These are phyloP conservation scores for Globomyces sp. DNA, from an alignment of 371 early-diverging fungal genomes.

Conservation along the genomic window DNA sequence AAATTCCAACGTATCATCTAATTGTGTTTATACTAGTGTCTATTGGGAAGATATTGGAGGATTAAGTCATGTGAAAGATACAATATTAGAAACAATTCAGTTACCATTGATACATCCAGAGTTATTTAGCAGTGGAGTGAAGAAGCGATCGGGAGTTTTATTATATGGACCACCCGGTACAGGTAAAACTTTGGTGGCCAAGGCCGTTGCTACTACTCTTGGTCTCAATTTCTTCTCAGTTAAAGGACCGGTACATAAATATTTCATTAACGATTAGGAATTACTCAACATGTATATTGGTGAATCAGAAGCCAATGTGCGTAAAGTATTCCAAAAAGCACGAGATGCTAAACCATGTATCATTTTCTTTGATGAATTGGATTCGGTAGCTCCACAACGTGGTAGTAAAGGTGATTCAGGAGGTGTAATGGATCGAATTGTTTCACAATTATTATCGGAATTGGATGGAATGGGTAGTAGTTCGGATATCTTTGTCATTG, in stretches of 20 bases:
- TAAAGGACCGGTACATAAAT: constrained; percentile 78
- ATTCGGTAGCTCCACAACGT: constrained; percentile 96
- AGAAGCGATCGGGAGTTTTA: constrained; percentile 91
- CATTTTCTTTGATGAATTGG: constrained; percentile 99
- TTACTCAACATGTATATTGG: constrained; percentile 95
- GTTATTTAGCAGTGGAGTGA: constrained; percentile 94
- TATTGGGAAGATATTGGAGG: constrained; percentile 99
- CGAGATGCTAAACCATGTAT: constrained; percentile 98
- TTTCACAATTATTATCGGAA: constrained; percentile 92
- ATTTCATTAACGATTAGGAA: constrained; percentile 46
- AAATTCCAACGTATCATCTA: constrained; percentile 64
- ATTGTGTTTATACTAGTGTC: constrained; percentile 51
- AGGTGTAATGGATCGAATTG: constrained; percentile 98
- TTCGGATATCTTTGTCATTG: constrained; percentile 98
- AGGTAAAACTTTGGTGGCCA: constrained; percentile 98
- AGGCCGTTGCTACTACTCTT: constrained; percentile 98
- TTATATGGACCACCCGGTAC: constrained; percentile 97
- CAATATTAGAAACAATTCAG: constrained; percentile 97
- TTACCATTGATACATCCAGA: constrained; percentile 97
- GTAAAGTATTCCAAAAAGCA: constrained; percentile 96
- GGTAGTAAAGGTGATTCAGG: constrained; percentile 97
- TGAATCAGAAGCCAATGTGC: constrained; percentile 95
- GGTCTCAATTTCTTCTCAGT: constrained; percentile 97
- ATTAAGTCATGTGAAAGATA: constrained; percentile 92
- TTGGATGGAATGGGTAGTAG: constrained; percentile 83